Conservation (phyloP, 352 stramenopile species). For the Elongisporangium anandrum region DNA sequence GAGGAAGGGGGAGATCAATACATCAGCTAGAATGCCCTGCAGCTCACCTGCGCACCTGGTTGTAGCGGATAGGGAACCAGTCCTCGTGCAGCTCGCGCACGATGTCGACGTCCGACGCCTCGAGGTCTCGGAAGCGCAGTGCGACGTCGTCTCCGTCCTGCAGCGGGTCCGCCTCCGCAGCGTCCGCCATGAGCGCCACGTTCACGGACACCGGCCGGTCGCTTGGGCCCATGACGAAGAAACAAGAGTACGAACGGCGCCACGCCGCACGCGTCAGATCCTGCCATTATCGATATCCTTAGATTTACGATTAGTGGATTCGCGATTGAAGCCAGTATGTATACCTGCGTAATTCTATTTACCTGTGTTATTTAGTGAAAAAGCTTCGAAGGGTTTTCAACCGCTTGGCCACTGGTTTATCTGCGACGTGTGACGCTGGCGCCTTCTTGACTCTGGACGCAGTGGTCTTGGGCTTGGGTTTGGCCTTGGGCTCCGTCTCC, state of each 20-base stretch:
- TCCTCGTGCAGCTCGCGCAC: constrained; percentile 94
- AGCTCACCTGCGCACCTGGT: constrained; percentile 39
- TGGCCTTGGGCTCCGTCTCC: constrained; percentile 6
- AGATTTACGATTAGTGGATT: not conserved
- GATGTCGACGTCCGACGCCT: constrained; percentile 76
- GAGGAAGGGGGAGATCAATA: not conserved
- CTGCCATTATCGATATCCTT: not conserved
- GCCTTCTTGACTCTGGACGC: constrained; percentile 3
- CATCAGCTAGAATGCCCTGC: not conserved
- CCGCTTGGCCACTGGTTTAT: constrained; percentile 23
- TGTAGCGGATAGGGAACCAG: constrained; percentile 97
- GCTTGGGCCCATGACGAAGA: not conserved
- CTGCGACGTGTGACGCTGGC: constrained; percentile 36
- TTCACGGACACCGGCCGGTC: not conserved
- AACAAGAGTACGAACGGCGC: not conserved
- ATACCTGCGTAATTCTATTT: constrained; percentile 11
- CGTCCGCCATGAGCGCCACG: not conserved
- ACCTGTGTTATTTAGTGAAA: constrained; percentile 55
- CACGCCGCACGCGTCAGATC: not conserved
- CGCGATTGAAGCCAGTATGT: no score
- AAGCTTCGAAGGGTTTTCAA: constrained; percentile 61
- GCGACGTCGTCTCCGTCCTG: not conserved
- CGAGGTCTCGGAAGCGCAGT: constrained; percentile 65
- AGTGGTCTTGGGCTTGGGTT: constrained; percentile 8
- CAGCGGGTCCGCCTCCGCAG: no score